Evolutionary conservation across 345 rosid genomes (phyloP).

Genomic region (Citrus trifoliata): DNA sequence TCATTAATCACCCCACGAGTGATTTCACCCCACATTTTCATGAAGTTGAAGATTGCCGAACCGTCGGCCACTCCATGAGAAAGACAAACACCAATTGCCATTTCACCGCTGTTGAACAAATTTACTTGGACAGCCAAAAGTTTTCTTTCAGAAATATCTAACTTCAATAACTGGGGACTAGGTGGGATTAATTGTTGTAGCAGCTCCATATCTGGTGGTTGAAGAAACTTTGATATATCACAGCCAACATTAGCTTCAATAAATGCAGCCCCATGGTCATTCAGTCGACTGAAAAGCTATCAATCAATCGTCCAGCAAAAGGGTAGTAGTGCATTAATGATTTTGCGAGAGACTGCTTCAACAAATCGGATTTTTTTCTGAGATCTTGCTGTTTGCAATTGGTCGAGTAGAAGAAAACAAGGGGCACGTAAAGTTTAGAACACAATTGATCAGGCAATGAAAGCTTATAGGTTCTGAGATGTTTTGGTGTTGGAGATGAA

Average conservation of each 20-base stretch:
- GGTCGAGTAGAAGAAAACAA: conserved; percentile 21
- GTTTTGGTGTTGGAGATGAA: too few relatives aligned
- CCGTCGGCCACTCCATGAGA: conserved; percentile 26
- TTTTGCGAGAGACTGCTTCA: conserved; percentile 23
- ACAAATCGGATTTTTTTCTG: background rate
- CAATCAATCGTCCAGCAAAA: conserved; percentile 20
- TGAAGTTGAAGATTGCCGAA: conserved; percentile 4
- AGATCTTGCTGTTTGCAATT: background rate
- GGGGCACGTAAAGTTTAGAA: conserved; percentile 12
- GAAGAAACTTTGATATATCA: conserved; percentile 15
- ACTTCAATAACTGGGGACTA: background rate
- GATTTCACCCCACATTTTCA: conserved; percentile 18
- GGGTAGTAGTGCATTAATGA: conserved; percentile 14
- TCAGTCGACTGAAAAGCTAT: background rate
- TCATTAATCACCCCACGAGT: background rate
- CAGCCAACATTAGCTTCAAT: too few relatives aligned
- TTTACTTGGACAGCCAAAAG: conserved; percentile 21
- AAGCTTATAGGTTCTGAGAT: too few relatives aligned
- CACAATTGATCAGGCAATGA: conserved; percentile 18
- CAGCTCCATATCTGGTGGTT: background rate
- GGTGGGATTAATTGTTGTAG: background rate
- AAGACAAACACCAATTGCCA: conserved; percentile 18
- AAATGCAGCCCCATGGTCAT: too few relatives aligned
- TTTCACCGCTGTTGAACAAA: conserved; percentile 23
- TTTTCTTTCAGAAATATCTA: too few relatives aligned